Conservation (phyloP, 495 filamentous ascomycete species). For the Friedmanniomyces endolithicus region DNA sequence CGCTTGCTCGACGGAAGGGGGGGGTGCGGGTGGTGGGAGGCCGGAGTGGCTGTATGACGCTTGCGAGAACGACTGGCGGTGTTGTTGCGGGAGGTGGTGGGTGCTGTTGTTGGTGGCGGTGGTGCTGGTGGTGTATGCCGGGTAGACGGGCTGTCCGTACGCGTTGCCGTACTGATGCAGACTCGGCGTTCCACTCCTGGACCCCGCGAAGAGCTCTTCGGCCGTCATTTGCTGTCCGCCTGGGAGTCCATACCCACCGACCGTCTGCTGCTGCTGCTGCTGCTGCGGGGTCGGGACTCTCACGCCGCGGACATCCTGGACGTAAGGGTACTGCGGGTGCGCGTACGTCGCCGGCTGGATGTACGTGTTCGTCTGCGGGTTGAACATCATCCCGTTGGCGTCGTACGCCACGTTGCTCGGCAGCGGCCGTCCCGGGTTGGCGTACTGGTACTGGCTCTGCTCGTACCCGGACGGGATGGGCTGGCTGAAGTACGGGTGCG, state of each 20-base stretch:
- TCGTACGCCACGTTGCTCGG: conserved; percentile 15
- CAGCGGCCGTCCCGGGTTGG: conserved; percentile 7
- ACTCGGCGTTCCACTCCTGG: conserved; percentile 8
- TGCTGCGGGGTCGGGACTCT: conserved; percentile 9
- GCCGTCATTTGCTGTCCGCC: conserved; percentile 10
- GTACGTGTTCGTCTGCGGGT: conserved; percentile 13
- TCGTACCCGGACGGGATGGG: conserved; percentile 3
- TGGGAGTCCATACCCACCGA: conserved; percentile 19
- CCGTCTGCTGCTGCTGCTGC: conserved; percentile 8
- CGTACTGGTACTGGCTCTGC: conserved; percentile 14
- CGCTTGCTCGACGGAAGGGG: background rate
- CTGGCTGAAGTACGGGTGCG: conserved; percentile 17
- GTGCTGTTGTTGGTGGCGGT: background rate
- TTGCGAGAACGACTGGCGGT: background rate
- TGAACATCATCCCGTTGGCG: background rate
- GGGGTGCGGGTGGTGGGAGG: background rate
- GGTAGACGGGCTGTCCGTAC: conserved; percentile 19
- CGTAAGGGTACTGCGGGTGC: conserved; percentile 12
- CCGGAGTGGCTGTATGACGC: background rate
- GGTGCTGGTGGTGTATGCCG: conserved; percentile 5
- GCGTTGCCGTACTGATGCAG: conserved; percentile 10
- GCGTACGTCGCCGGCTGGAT: conserved; percentile 4
- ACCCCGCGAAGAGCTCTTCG: conserved; percentile 13
- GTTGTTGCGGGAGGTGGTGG: no score
- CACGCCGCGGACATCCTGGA: conserved; percentile 12